phyloP scores from a whole-genome alignment of 192 early-diverging fungal genomes.

The Coemansia sp. region DNA sequence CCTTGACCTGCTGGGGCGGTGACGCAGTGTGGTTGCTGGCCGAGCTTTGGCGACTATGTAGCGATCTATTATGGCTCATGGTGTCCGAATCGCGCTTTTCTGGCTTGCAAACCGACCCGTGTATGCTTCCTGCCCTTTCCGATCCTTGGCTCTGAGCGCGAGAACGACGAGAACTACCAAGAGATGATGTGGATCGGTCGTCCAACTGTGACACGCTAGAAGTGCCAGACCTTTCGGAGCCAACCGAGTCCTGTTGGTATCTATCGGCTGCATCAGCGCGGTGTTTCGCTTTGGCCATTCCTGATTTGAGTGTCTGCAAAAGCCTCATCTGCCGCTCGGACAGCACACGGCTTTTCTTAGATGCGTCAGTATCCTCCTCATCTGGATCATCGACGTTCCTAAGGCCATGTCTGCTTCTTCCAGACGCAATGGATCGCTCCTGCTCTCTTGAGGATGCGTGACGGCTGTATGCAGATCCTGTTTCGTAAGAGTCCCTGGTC shows the following conservation, averaged over 20 bases:
- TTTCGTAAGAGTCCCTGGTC: neutral
- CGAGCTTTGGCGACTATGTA: slow-evolving; percentile 12
- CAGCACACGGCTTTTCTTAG: slow-evolving; percentile 1
- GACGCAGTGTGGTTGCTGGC: slow-evolving; percentile 1
- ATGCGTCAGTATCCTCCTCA: neutral
- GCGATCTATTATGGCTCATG: slow-evolving; percentile 4
- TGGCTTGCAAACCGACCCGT: neutral
- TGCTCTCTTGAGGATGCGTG: neutral
- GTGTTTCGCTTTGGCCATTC: slow-evolving; percentile 1
- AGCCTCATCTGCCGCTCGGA: slow-evolving; percentile 2
- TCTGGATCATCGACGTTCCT: neutral
- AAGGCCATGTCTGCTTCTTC: neutral
- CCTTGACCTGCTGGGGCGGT: neutral
- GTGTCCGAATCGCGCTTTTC: slow-evolving; percentile 7
- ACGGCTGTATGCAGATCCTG: neutral
- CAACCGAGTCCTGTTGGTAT: neutral
- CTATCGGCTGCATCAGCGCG: neutral
- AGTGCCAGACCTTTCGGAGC: neutral
- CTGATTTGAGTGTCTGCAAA: slow-evolving; percentile 2
- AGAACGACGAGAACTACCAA: neutral
- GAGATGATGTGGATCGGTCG: neutral
- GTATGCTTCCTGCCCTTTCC: neutral
- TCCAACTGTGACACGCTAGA: neutral
- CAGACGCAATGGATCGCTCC: neutral
- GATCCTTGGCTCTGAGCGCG: neutral